These are phyloP conservation scores for Gentiana dahurica DNA, from an alignment of 257 asterid genomes.

Conservation along the genomic window DNA sequence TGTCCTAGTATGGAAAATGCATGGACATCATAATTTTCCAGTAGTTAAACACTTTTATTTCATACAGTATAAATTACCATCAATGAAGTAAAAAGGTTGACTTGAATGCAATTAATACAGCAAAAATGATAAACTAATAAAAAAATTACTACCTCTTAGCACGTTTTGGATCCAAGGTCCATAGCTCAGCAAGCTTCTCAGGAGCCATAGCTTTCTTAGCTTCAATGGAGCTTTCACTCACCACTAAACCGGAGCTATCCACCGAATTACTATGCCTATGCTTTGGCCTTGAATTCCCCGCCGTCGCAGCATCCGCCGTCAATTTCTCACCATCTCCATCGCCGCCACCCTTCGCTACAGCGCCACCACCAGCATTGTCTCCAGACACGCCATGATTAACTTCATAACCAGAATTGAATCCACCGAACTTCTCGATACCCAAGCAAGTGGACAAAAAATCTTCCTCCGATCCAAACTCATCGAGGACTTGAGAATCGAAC, in stretches of 20 bases:
- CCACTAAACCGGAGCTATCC: constrained; percentile 56
- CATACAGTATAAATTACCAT: no score
- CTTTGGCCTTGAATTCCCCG: constrained; percentile 15
- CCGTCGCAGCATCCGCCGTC: constrained; percentile 4
- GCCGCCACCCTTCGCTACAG: no score
- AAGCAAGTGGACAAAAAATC: constrained; percentile 82
- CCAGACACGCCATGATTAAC: constrained; percentile 6
- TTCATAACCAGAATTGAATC: constrained; percentile 15
- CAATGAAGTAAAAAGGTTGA: no score
- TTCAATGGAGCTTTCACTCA: constrained; percentile 46
- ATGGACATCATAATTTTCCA: no score
- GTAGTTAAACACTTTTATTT: no score
- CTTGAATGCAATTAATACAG: no score
- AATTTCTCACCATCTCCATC: constrained; percentile 15
- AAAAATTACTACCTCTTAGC: constrained; percentile 59
- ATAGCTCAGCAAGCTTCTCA: constrained; percentile 85
- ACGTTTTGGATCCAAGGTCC: constrained; percentile 94
- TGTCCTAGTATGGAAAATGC: no score
- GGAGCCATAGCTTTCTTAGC: constrained; percentile 99
- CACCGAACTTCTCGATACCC: constrained; percentile 80
- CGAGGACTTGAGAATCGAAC: constrained; percentile 52
- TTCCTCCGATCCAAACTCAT: constrained; percentile 92
- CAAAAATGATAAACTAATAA: no score
- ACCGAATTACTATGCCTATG: constrained; percentile 65
- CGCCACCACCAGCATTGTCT: constrained; percentile 28